Conservation (phyloP, 768 basidiomycete genomes). For the Mycena rosella region DNA sequence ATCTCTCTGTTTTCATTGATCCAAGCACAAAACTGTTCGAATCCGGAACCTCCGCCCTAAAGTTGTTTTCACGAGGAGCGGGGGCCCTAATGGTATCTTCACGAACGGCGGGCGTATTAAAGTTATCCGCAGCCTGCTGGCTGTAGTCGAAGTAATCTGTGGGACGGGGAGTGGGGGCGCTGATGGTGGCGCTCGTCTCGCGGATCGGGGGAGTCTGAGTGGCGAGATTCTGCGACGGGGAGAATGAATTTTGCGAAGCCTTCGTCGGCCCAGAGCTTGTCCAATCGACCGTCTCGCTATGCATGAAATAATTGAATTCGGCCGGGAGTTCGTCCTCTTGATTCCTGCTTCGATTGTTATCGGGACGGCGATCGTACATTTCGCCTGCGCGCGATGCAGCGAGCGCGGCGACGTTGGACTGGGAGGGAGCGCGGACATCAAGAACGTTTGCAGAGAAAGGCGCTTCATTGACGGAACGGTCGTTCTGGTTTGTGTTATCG, state of each 20-base stretch:
- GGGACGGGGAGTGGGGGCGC: slow-evolving; percentile 21
- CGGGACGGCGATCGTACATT: slow-evolving; percentile 13
- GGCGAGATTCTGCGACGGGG: slow-evolving; percentile 31
- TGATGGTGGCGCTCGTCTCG: slow-evolving; percentile 12
- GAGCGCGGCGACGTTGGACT: slow-evolving; percentile 33
- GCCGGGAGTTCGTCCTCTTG: slow-evolving; percentile 17
- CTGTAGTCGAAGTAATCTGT: slow-evolving; percentile 26
- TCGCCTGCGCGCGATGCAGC: slow-evolving; percentile 30
- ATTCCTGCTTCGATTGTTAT: neutral
- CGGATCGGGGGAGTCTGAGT: slow-evolving; percentile 1
- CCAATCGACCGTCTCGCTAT: slow-evolving; percentile 32
- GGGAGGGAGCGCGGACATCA: slow-evolving; percentile 30
- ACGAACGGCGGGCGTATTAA: too few relatives aligned
- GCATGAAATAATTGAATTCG: slow-evolving; percentile 36
- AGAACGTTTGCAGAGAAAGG: slow-evolving; percentile 30
- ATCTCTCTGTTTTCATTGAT: slow-evolving; percentile 32
- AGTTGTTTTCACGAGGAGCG: too few relatives aligned
- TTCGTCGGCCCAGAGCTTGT: slow-evolving; percentile 22
- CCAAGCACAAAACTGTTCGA: slow-evolving; percentile 29
- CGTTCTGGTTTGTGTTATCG: slow-evolving; percentile 15
- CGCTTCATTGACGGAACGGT: slow-evolving; percentile 25
- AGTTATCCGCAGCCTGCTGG: slow-evolving; percentile 12
- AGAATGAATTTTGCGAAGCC: slow-evolving; percentile 29
- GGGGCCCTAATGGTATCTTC: too few relatives aligned
- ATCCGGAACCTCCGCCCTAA: neutral